Evolutionary conservation across 1,284 basidiomycete genomes (phyloP).

Genomic region (Athelia psychrophila): DNA sequence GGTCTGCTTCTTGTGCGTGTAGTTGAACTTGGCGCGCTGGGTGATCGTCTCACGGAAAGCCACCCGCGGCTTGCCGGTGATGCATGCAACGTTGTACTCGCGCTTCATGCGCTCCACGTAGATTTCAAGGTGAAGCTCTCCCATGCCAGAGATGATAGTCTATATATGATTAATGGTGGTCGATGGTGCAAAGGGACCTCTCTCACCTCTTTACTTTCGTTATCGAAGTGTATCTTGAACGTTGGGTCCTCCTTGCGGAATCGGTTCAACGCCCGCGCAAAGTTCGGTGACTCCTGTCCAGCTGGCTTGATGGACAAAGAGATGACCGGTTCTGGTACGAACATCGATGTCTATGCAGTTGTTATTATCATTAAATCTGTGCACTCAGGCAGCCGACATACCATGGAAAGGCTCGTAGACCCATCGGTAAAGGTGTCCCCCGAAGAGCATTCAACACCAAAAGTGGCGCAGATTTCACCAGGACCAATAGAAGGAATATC

Average conservation of each 20-base stretch:
- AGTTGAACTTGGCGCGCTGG: constrained; percentile 79
- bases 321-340: constrained; percentile 97
- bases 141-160: constrained; percentile 99
- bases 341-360: constrained; percentile 85
- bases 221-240: constrained; percentile 95
- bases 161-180: constrained; percentile 24
- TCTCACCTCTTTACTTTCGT: constrained; percentile 87
- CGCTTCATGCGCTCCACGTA: constrained; percentile 99
- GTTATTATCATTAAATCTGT: constrained; percentile 2
- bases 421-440: constrained; percentile 99
- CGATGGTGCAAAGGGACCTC: background rate
- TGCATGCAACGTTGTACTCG: constrained; percentile 94
- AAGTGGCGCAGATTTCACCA: constrained; percentile 99
- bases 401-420: constrained; percentile 85
- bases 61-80: constrained; percentile 94
- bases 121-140: constrained; percentile 97
- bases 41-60: constrained; percentile 97
- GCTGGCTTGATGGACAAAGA: constrained; percentile 92
- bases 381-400: constrained; percentile 29
- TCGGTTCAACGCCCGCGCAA: constrained; percentile 94
- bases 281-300: constrained; percentile 92
- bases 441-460: constrained; percentile 97
- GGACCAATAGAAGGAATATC: constrained; percentile 94
- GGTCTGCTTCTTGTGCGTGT: constrained; percentile 98
- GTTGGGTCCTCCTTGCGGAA: constrained; percentile 99